phyloP scores from a whole-genome alignment of 2,329 filamentous ascomycete species.

The Camillea tinctor region DNA sequence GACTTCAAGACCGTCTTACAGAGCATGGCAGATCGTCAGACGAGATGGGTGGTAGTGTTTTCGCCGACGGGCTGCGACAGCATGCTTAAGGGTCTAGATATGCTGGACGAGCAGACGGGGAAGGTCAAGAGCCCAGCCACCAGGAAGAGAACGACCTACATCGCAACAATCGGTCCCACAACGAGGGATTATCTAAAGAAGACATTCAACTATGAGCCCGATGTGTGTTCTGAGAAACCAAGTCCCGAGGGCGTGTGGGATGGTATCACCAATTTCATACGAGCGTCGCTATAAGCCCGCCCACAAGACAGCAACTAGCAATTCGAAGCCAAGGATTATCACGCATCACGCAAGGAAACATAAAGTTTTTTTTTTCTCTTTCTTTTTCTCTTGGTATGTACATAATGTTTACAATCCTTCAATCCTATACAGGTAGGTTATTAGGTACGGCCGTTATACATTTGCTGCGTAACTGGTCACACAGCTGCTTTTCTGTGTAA shows the following conservation, averaged over 20 bases:
- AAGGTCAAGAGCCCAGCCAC: conserved; percentile 29
- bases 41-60: conserved; percentile 75
- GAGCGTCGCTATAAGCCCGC: conserved; percentile 6
- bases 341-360: no score
- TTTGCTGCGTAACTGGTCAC: neutral
- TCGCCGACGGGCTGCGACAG: conserved; percentile 64
- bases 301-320: no score
- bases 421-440: no score
- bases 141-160: conserved; percentile 49
- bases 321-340: no score
- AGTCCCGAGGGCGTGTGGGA: conserved; percentile 75
- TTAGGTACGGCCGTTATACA: neutral
- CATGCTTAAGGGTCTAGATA: conserved; percentile 54
- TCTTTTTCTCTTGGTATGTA: no score
- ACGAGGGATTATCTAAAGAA: conserved; percentile 72
- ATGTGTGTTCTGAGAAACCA: conserved; percentile 79
- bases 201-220: conserved; percentile 65
- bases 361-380: no score
- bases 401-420: no score
- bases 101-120: conserved; percentile 48
- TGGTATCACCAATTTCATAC: conserved; percentile 53
- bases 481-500: neutral
- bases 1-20: conserved; percentile 59
- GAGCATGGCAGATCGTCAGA: conserved; percentile 38
- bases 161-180: conserved; percentile 92